phyloP scores from a whole-genome alignment of 495 filamentous ascomycete genomes.

The Hyaloscypha variabilis region DNA sequence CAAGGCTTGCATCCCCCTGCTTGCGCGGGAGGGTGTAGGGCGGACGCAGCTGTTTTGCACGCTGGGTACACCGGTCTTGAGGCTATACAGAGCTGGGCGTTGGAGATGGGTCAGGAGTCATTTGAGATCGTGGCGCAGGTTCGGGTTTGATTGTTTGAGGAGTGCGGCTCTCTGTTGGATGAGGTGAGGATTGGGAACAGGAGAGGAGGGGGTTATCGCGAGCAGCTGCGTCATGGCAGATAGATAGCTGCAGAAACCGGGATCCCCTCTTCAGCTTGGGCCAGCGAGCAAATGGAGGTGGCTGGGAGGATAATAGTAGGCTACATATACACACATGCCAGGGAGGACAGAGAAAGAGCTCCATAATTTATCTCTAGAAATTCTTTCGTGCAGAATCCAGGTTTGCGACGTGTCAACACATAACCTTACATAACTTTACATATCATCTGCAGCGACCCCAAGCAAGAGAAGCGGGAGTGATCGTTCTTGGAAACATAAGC shows the following conservation, averaged over 20 bases:
- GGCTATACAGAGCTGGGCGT: too few relatives aligned
- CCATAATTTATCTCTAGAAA: not conserved
- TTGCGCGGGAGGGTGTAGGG: too few relatives aligned
- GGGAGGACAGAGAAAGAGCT: not conserved
- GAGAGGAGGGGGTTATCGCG: too few relatives aligned
- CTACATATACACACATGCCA: not conserved
- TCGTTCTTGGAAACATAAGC: conserved; percentile 2
- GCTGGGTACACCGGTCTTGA: too few relatives aligned
- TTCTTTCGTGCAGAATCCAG: not conserved
- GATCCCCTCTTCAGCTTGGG: not conserved
- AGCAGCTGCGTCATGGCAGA: not conserved
- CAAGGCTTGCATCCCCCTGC: not conserved
- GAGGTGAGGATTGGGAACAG: not conserved
- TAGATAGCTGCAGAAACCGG: not conserved
- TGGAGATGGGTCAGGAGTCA: too few relatives aligned
- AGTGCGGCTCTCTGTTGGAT: not conserved
- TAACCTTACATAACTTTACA: too few relatives aligned
- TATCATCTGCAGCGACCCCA: not conserved
- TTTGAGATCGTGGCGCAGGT: too few relatives aligned
- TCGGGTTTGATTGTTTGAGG: not conserved
- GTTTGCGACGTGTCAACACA: conserved; percentile 10
- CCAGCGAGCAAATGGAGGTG: not conserved
- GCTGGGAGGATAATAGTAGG: not conserved
- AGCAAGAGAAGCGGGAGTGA: not conserved
- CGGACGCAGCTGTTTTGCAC: too few relatives aligned